Evolutionary conservation across 176 grass and related monocot genomes (phyloP).

Genomic region (Triticum aestivum): DNA sequence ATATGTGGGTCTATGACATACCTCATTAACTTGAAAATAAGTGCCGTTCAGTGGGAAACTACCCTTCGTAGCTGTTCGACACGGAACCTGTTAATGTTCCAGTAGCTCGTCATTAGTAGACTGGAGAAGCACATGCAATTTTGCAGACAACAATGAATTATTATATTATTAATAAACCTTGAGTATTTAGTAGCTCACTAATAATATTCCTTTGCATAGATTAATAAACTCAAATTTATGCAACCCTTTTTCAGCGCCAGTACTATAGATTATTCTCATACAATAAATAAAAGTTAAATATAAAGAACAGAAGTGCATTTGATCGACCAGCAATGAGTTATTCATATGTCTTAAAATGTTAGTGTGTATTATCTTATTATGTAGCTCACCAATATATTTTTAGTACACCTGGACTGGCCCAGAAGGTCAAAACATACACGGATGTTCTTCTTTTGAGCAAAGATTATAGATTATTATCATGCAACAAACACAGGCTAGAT

Average conservation of each 20-base stretch:
- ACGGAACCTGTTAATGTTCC: slow-evolving; percentile 70
- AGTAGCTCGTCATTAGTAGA: slow-evolving; percentile 29
- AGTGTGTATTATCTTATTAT: slow-evolving; percentile 1
- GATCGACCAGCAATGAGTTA: slow-evolving; percentile 16
- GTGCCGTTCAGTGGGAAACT: slow-evolving; percentile 99
- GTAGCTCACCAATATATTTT: neutral
- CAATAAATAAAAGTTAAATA: neutral
- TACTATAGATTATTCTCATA: slow-evolving; percentile 4
- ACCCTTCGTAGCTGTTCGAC: slow-evolving; percentile 92
- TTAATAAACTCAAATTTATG: neutral
- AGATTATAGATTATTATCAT: neutral
- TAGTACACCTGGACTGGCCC: neutral
- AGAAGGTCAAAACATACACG: neutral
- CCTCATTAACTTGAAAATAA: slow-evolving; percentile 99
- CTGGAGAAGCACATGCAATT: slow-evolving; percentile 9
- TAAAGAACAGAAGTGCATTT: neutral
- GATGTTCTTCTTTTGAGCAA: slow-evolving; percentile 8
- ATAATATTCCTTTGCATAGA: neutral
- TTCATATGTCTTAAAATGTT: slow-evolving; percentile 11
- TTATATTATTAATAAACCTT: slow-evolving; percentile 10
- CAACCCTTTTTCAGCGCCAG: slow-evolving; percentile 2
- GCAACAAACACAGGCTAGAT: neutral
- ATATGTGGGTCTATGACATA: slow-evolving; percentile 14
- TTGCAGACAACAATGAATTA: slow-evolving; percentile 26
- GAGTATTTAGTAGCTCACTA: neutral